Evolutionary conservation across 1,284 basidiomycete genomes (phyloP), one percentile per base, ranked within the genome.

Genomic region (Ustilago esculenta): DNA sequence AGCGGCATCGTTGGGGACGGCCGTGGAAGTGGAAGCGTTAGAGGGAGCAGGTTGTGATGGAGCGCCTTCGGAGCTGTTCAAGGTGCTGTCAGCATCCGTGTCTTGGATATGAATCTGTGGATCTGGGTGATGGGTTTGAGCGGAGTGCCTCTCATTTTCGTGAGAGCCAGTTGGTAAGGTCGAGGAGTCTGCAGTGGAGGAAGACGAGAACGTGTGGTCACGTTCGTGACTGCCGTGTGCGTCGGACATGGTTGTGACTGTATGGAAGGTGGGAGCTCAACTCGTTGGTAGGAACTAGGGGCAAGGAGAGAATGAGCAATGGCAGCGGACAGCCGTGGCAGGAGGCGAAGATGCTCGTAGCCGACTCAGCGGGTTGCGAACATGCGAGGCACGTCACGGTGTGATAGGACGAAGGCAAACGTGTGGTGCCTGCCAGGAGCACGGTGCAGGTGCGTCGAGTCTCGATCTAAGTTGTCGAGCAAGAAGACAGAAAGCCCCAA

Each of bases 141-240:
- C 17, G 17, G 20, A 1, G 11, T 39, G 40, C 21, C n/a, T 33
- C 37, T 58, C 49, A 29, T 52, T 36, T 21, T 57, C 54, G 15
- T 42, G 24, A 15, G 50, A 54, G 23, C 48, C 50, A 3, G 61
- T 41, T 20, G 54, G 61, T 7, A 65, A 44, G 18, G 61, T 65
- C 1, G 61, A 65, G 0, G 61, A 65, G 44, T 46, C 61, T 24
- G 49, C 61, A 9, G 61, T 65, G 35, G 61, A 65, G 0, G 61
- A 45, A 1, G 60, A 64, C 15, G 60, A 64, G 27, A 52, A 20
- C 18, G 36, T 45, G 14, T 32, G 21, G 36, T 65, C 50, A n/a
- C 35, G 42, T 37, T 55, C 51, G 34, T 46, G 43, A 5, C 9
- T 27, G 45, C 25, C 30, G 45, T 50, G 55, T 14, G 37, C 23